Evolutionary conservation across 2,329 filamentous ascomycete genomes (phyloP).

Genomic region (Hansfordia pulvinata): DNA sequence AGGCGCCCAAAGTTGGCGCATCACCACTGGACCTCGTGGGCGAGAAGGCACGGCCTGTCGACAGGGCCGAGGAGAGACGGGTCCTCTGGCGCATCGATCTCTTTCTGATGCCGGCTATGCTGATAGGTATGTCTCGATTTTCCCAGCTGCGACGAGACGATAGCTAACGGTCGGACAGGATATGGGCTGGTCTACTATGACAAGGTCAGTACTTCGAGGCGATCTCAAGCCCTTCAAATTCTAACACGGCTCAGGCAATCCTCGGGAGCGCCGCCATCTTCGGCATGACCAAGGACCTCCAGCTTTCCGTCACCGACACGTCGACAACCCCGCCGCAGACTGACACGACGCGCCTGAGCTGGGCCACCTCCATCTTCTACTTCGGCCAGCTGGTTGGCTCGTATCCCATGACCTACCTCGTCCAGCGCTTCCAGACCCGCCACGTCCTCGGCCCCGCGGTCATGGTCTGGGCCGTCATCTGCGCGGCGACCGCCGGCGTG

Average conservation of each 20-base stretch:
- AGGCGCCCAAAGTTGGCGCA: too few species aligned
- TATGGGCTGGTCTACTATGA: conserved; percentile 60
- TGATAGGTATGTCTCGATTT: too few species aligned
- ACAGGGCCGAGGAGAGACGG: too few species aligned
- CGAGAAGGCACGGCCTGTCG: too few species aligned
- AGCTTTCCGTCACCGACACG: conserved; percentile 35
- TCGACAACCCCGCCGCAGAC: conserved; percentile 38
- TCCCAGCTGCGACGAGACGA: neutral
- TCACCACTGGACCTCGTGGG: too few species aligned
- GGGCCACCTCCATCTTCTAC: conserved; percentile 71
- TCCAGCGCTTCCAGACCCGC: conserved; percentile 56
- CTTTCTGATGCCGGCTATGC: too few species aligned
- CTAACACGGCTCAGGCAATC: too few species aligned
- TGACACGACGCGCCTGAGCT: conserved; percentile 55
- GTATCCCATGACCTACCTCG: conserved; percentile 58
- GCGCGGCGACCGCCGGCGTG: conserved; percentile 56
- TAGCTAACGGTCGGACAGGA: conserved; percentile 14
- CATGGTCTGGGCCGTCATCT: conserved; percentile 52
- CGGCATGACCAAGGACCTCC: conserved; percentile 59
- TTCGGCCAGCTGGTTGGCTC: conserved; percentile 65
- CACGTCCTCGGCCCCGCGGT: conserved; percentile 49
- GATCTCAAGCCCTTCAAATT: too few species aligned
- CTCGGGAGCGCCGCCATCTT: conserved; percentile 60
- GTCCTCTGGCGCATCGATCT: too few species aligned
- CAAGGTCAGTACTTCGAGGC: conserved; percentile 32